Evolutionary conservation across 1,139 yeast genomes (phyloP), one percentile per base, ranked within the genome.

Genomic region (Pichia norvegensis): DNA sequence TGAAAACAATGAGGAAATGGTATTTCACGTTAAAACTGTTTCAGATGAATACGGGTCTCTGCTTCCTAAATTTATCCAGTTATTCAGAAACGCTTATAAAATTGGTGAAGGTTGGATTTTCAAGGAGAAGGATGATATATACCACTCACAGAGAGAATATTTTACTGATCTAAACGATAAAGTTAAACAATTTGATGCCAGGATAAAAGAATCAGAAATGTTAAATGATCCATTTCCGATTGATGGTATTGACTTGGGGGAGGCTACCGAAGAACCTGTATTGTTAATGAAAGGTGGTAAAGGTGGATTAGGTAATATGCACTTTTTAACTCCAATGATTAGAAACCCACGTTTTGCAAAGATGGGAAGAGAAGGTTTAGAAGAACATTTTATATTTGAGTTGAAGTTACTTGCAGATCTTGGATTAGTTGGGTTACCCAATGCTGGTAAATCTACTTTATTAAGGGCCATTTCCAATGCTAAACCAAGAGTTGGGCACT

Each of bases 231-330:
- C 74, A 41, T 82, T 87, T 56, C 97, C 97, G 0, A 49, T 85
- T 6, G 69, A 74, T 21, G 97, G 97, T 0, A 61, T 87, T 36
- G 98, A 92, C 62, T 69, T 92, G 45, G 69, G 73, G 42, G 66
- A 70, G 46, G 81, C 88, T 0, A 79, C 87, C 0, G 70, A 69
- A 5, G 74, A 73, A 33, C 95, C 97, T 1, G 61, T 81, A n/a
- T 67, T 85, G 39, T 59, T 92, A 20, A 59, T 90, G 40, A 74
- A 76, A 55, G 98, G 98, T 38, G 98, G 98, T 6, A 70, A 72
- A 55, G 97, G 97, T 25, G 98, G 98, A 0, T 73, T 90, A 70
- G 98, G 98, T 2, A 92, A 92, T 63, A 87, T 88, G 92, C 96
- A 90, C 62, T 92, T 92, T 59, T 69, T 85, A 44, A 87, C 97